A percentile compares a stretch with the other conserved stretches of the same genome.
Evolutionary conservation across 257 asterid species (phyloP).

Genomic region (Cynanchum wilfordii): DNA sequence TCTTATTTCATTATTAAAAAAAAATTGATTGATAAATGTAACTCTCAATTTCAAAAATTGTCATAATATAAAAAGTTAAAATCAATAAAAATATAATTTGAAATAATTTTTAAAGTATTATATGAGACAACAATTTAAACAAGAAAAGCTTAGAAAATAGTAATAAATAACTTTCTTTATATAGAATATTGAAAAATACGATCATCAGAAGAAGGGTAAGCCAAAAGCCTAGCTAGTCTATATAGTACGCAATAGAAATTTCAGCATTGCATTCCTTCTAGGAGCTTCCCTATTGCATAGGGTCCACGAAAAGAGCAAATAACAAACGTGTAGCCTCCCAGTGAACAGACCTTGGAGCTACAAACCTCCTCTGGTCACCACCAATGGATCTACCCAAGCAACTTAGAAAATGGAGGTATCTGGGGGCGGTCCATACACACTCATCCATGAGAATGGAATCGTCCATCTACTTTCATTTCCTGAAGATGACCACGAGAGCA

Average conservation of each 20-base stretch:
- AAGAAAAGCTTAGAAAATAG: no score
- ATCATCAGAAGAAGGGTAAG: background rate
- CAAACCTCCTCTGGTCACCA: background rate
- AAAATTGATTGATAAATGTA: no score
- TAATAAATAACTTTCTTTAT: no score
- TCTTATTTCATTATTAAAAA: no score
- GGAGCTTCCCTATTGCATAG: background rate
- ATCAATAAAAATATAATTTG: no score
- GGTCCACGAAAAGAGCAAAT: background rate
- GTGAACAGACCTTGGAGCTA: background rate
- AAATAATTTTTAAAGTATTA: no score
- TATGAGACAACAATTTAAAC: no score
- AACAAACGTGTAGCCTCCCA: background rate
- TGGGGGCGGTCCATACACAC: conserved; percentile 90
- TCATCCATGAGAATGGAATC: conserved; percentile 83
- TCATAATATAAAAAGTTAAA: no score
- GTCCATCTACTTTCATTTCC: conserved; percentile 60
- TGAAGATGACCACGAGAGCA: conserved; percentile 21
- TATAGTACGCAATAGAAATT: background rate
- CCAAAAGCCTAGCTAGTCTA: background rate
- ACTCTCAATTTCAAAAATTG: no score
- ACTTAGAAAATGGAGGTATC: conserved; percentile 63
- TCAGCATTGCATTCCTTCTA: background rate
- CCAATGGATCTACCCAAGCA: background rate
- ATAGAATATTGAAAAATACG: background rate